These are phyloP conservation scores for Gracilaria domingensis DNA, from an alignment of 23 red algal species.

Conservation along the genomic window DNA sequence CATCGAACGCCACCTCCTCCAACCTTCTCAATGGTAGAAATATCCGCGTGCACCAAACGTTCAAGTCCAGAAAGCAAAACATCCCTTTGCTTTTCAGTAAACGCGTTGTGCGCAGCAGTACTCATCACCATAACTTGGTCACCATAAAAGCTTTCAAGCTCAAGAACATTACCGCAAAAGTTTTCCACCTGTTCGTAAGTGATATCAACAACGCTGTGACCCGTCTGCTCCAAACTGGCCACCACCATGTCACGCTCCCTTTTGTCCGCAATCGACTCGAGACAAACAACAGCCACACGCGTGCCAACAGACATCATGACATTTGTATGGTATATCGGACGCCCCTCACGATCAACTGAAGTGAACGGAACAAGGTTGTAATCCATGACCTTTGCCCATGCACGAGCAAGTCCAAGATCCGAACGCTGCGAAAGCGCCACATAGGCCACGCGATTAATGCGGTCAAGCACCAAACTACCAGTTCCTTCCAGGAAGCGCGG, in stretches of 20 bases:
- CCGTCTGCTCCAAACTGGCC: conserved; percentile 53
- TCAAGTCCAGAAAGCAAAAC: conserved; percentile 37
- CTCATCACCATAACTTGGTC: conserved; percentile 90
- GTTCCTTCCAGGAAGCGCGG: conserved; percentile 95
- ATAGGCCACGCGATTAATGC: conserved; percentile 86
- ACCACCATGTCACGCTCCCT: conserved; percentile 73
- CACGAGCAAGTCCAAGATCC: conserved; percentile 73
- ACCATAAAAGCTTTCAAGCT: conserved; percentile 87
- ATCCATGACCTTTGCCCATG: conserved; percentile 90
- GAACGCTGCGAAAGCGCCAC: conserved; percentile 77
- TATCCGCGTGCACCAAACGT: conserved; percentile 83
- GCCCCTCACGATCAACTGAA: conserved; percentile 59
- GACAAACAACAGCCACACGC: conserved; percentile 84
- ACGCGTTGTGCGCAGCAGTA: conserved; percentile 80
- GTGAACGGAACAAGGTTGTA: conserved; percentile 88
- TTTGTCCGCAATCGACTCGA: conserved; percentile 74
- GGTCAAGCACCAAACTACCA: conserved; percentile 90
- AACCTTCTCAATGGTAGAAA: conserved; percentile 90
- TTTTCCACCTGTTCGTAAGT: conserved; percentile 69
- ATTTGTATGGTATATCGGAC: conserved; percentile 99
- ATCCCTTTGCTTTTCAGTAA: conserved; percentile 69
- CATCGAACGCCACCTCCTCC: conserved; percentile 97
- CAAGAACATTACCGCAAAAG: conserved; percentile 98
- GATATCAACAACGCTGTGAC: conserved; percentile 87
- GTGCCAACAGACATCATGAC: conserved; percentile 98